A percentile compares a stretch with the other conserved stretches of the same genome.
phyloP scores from a whole-genome alignment of 805 yeast genomes.

The Cyberlindnera xylosilytica region DNA sequence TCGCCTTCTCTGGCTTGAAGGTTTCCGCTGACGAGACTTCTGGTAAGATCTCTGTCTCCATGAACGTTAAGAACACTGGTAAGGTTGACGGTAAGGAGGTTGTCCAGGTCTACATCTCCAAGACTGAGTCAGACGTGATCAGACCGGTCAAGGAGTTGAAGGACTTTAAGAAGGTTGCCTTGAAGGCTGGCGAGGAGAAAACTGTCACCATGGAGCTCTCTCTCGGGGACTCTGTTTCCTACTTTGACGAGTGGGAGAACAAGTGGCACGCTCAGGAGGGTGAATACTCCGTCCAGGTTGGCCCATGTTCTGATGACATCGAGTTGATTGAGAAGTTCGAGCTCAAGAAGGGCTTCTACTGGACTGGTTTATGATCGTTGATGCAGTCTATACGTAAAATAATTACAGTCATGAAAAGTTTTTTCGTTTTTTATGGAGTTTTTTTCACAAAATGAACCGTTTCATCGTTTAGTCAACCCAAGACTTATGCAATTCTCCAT shows the following conservation, averaged over 20 bases:
- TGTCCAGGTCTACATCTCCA: slow-evolving; percentile 51
- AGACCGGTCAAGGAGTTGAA: slow-evolving; percentile 61
- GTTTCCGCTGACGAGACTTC: slow-evolving; percentile 30
- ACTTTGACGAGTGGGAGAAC: slow-evolving; percentile 45
- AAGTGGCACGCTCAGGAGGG: slow-evolving; percentile 54
- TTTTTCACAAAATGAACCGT: too few relatives aligned
- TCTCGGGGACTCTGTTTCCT: slow-evolving; percentile 49
- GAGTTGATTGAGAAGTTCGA: slow-evolving; percentile 23
- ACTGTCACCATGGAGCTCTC: slow-evolving; percentile 37
- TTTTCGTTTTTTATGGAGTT: neutral
- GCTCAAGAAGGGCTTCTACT: slow-evolving; percentile 25
- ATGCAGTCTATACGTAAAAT: too few relatives aligned
- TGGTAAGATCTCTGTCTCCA: slow-evolving; percentile 28
- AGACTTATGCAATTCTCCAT: slow-evolving; percentile 40
- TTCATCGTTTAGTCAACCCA: too few relatives aligned
- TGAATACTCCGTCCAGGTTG: slow-evolving; percentile 46
- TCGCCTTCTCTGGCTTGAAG: slow-evolving; percentile 37
- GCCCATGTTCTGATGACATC: slow-evolving; percentile 35
- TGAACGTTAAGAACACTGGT: slow-evolving; percentile 48
- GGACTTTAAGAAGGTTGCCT: slow-evolving; percentile 48
- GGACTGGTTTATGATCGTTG: slow-evolving; percentile 20
- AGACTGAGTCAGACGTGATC: slow-evolving; percentile 32
- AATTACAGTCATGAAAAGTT: too few relatives aligned
- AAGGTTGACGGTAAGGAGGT: slow-evolving; percentile 48
- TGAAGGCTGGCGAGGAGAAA: slow-evolving; percentile 43